These are phyloP conservation scores for Orbilia javanica DNA, from an alignment of 2,329 filamentous ascomycete genomes.

Conservation along the genomic window DNA sequence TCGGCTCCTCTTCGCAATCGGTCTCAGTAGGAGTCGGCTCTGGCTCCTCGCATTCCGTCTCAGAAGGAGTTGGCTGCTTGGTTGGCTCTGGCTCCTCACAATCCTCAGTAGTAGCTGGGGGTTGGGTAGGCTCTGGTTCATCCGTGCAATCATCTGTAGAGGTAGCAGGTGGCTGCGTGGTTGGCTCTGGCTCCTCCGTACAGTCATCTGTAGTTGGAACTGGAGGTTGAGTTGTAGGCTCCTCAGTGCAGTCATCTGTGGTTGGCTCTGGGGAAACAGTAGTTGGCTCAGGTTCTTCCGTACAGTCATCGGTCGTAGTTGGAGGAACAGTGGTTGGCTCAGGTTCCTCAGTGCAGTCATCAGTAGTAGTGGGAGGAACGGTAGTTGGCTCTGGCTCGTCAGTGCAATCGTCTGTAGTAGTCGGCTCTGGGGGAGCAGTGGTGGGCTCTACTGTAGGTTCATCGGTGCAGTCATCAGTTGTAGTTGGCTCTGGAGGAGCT, in stretches of 20 bases:
- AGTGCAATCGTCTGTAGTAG: conserved; percentile 39
- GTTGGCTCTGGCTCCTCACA: conserved; percentile 40
- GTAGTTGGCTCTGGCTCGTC: conserved; percentile 37
- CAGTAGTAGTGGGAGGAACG: conserved; percentile 9
- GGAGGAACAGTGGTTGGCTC: conserved; percentile 27
- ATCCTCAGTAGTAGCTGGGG: conserved; percentile 23
- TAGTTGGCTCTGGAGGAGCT: conserved; percentile 9
- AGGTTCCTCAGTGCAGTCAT: conserved; percentile 48
- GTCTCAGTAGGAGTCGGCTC: conserved; percentile 19
- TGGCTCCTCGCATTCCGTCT: conserved; percentile 40
- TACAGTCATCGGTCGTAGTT: conserved; percentile 45
- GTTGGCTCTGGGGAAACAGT: conserved; percentile 23
- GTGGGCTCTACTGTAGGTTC: conserved; percentile 30
- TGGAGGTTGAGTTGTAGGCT: conserved; percentile 29
- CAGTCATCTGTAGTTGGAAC: conserved; percentile 16
- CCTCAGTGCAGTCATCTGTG: conserved; percentile 52
- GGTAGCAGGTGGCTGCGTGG: conserved; percentile 26
- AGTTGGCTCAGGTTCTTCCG: conserved; percentile 41
- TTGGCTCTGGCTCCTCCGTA: conserved; percentile 27
- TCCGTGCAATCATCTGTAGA: conserved; percentile 34
- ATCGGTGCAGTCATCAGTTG: conserved; percentile 45
- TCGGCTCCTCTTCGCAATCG: conserved; percentile 41
- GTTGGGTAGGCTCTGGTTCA: conserved; percentile 26
- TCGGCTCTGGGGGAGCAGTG: conserved; percentile 13
- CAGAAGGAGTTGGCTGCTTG: conserved; percentile 21